Base-by-base conservation (phyloP, 129 eudicot species). In the Arctium minus region DNA sequence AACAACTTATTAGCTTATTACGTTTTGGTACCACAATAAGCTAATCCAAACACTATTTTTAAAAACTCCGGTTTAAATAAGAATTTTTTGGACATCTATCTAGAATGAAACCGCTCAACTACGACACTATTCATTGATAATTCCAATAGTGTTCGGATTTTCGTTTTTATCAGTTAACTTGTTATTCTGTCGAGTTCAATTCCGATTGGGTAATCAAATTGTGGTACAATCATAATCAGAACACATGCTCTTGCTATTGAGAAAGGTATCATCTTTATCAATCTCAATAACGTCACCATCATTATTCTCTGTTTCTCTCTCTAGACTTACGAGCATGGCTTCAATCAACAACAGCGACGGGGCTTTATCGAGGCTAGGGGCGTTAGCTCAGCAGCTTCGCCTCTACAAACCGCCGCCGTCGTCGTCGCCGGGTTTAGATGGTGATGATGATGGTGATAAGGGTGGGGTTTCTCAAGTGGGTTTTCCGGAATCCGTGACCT, bases 401-500 rank as follows among this genome's bases (percentile, higher is more conserved):
- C 85, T 85, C 74, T 92, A 92, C 91, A 92, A 88, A 27, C 93
- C 92, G 39, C 92, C 94, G 44, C 81, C 84, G 18, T 3, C 68
- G 8, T 78, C 84, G 13, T 3, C 68, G 8, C 18, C 74, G 65
- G 18, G 56, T 60, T 60, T n/a, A n/a, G 33, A 70, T 1, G n/a
- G 78, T 9, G 86, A 75, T 6, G 90, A 88, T 1, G 79, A 48
- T 30, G 88, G 87, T 1, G 76, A 81, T 33, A 90, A 84, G 60
- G 92, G 27, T 22, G 27, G 88, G 40, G 90, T 85, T 73, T 85
- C 93, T 64, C 92, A 93, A 60, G 80, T 93, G 90, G 97, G 95
- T 13, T 88, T 93, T 82, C 85, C 84, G 0, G 97, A 93, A 81
- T 91, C 94, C 42, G 90, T 83, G 15, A 85, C 95, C 56, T 74